Evolutionary conservation across 306 rosid genomes (phyloP), one percentile per base, ranked within the genome.

Genomic region (Cicer cuneatum): DNA sequence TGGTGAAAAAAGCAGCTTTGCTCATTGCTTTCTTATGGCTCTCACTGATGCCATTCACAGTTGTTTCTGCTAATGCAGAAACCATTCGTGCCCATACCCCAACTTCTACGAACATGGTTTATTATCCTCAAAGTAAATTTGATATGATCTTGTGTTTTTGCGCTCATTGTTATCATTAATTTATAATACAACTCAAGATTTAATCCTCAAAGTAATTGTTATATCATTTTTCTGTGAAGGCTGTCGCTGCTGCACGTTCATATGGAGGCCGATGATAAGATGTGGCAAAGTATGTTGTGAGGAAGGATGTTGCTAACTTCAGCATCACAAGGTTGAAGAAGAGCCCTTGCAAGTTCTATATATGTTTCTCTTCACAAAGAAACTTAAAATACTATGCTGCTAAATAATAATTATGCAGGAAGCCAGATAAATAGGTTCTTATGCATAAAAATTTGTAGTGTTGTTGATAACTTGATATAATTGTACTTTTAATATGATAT

Each of bases 241-340:
- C 18, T 76, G 85, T 66, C 37, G 75, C 12, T 77, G 82, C 46
- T 82, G 79, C 61, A 47, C 47, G 54, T 82, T 82, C 72, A 71
- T 69, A 68, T 69, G 14, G 60, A 77, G 59, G 75, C 75, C 76
- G 59, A 69, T 39, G 63, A 48, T 77, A 54, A 11, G 2, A 24
- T 77, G 81, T 48, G 76, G 81, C 53, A 13, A 39, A 48, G 81
- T 39, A 39, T 69, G 76, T 10, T 78, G 76, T 78, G 71, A 29
- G 21, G 82, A 59, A n/a, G 82, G 82, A 39, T 78, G 71, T 61
- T 78, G 82, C 51, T 49, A 48, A 66, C 42, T 41, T 43, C 8
- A 39, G 19, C 57, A 37, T 63, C 56, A 54, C 38, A 69, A 63
- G 19, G 58, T 39, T 64, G 62, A 76, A 56, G 29, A 11, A 69